Percentiles rank a stretch among this genome's conserved stretches.
phyloP scores from a whole-genome alignment of 139 green algal genomes.

The Chlamydomonas sp. region DNA sequence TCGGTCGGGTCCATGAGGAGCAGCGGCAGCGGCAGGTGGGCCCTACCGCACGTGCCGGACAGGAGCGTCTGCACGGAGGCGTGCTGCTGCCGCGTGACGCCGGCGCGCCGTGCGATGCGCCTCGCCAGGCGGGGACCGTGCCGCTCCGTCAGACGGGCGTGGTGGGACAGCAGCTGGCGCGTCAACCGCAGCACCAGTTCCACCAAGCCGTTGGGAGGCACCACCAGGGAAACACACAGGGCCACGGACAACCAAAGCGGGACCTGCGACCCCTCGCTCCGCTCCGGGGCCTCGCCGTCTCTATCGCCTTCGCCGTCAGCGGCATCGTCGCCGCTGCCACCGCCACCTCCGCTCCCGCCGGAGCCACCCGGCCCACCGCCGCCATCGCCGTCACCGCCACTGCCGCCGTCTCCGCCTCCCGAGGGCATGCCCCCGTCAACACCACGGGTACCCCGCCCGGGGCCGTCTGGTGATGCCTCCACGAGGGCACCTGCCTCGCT shows the following conservation, averaged over 20 bases:
- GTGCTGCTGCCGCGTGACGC: too few relatives aligned
- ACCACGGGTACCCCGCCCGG: too few relatives aligned
- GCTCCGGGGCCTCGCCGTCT: background rate
- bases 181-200: conserved; percentile 6
- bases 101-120: background rate
- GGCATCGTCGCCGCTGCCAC: background rate
- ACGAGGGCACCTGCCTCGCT: too few relatives aligned
- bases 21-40: too few relatives aligned
- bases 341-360: background rate
- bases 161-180: background rate
- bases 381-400: background rate
- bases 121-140: background rate
- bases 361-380: background rate
- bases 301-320: background rate
- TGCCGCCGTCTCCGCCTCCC: background rate
- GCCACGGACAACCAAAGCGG: conserved; percentile 23
- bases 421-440: too few relatives aligned
- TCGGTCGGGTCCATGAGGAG: too few relatives aligned
- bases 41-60: too few relatives aligned
- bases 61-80: too few relatives aligned
- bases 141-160: background rate
- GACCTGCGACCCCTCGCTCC: background rate
- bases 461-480: too few relatives aligned
- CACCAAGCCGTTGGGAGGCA: conserved; percentile 15
- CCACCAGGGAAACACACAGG: conserved; percentile 14